Conservation (phyloP, 2,329 filamentous ascomycete species). For the Penicillium sp. region DNA sequence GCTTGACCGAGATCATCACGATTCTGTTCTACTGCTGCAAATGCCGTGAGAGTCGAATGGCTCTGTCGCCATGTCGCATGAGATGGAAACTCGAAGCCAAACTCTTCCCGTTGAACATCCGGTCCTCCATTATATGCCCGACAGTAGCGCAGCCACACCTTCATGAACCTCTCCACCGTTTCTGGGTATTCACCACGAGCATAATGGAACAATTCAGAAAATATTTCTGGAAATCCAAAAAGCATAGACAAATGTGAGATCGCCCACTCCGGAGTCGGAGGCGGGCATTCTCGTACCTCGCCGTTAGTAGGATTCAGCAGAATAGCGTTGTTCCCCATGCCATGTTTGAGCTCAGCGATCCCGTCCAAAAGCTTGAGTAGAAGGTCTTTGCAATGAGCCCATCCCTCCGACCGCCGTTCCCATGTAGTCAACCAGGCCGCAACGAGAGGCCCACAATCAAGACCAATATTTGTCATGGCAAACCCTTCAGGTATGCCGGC, state of each 20-base stretch:
- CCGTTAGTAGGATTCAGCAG: constrained; percentile 11
- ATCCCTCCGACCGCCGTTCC: constrained; percentile 14
- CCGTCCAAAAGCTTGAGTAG: constrained; percentile 11
- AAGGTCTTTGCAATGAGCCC: constrained; percentile 8
- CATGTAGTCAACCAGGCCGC: constrained; percentile 15
- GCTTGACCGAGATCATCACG: constrained; percentile 1
- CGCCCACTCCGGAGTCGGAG: constrained; percentile 14
- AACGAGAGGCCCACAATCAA: constrained; percentile 13
- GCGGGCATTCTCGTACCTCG: constrained; percentile 11
- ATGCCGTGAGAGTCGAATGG: constrained; percentile 17
- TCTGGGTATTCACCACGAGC: background rate
- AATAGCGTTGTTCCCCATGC: constrained; percentile 15
- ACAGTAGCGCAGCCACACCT: constrained; percentile 13
- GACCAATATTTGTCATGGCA: constrained; percentile 18
- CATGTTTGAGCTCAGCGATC: constrained; percentile 10
- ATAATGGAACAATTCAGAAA: constrained; percentile 12
- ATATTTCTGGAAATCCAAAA: constrained; percentile 15
- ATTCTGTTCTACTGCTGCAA: constrained; percentile 10
- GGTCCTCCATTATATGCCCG: constrained; percentile 15
- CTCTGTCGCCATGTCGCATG: constrained; percentile 19
- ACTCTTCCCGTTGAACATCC: constrained; percentile 9
- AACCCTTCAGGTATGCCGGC: constrained; percentile 14
- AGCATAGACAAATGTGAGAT: constrained; percentile 20
- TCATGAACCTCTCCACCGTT: constrained; percentile 4
- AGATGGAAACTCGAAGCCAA: constrained; percentile 13